Evolutionary conservation across 345 rosid genomes (phyloP), one percentile per base, ranked within the genome.

Genomic region (Citrus cavaleriei): DNA sequence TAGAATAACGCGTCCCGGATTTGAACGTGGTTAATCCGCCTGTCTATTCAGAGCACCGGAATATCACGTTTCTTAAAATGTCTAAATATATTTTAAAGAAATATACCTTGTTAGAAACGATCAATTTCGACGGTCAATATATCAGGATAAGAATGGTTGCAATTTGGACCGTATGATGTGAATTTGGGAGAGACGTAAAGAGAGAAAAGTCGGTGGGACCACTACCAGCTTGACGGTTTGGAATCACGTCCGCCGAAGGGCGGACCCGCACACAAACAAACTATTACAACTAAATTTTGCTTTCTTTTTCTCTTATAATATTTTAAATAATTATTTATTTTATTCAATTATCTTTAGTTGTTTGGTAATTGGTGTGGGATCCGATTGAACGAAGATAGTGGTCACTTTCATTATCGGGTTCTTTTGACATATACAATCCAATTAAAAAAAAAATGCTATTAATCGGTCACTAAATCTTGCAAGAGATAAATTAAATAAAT

Each of bases 171-270:
- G 84, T 68, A 14, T 35, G 82, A 81, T 67, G 65, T 80, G 80
- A 77, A 80, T 42, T 49, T 64, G 49, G 60, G 60, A 77, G 79
- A 78, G 81, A 66, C 80, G 82, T 49, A 71, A 54, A 30, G 25
- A 64, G 64, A 37, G 49, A 40, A 67, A 81, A 76, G 81, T 71
- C 71, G 72, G 78, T 70, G 77, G 84, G 86, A 78, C 82, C 80
- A 78, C 75, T 8, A 5, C 28, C 35, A 25, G 65, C 78, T 59
- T 55, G 82, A 78, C 74, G 67, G 77, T 74, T 80, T 80, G 35
- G 77, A 80, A 75, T 64, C 82, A 51, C 81, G 24, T 78, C 81
- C 60, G 58, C 74, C 76, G 21, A 78, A 51, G 65, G 70, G 77
- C 79, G 61, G 81, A 79, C 78, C 77, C 78, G 46, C 46, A 35